Evolutionary conservation across 225 moss, liverwort and hornwort species (phyloP).

Genomic region (Marchantia polymorpha): DNA sequence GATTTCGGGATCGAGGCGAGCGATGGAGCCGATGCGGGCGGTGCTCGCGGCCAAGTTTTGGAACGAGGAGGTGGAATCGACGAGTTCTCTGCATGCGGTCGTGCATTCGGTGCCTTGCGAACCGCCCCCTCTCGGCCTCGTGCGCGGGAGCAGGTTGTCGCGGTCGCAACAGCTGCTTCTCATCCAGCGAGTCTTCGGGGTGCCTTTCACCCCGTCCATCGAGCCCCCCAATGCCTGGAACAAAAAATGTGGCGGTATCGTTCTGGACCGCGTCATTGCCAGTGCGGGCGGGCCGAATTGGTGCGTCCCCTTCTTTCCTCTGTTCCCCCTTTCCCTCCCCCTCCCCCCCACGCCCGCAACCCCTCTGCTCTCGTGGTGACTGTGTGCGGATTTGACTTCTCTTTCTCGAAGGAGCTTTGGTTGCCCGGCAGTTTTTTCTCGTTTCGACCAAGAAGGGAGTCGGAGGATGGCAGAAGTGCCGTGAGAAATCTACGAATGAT

Average conservation of each 20-base stretch:
- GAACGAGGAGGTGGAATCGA: conserved; percentile 90
- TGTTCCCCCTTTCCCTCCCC: neutral
- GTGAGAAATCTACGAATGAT: neutral
- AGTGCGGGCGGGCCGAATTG: conserved; percentile 77
- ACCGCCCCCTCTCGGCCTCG: conserved; percentile 72
- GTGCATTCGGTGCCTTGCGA: conserved; percentile 60
- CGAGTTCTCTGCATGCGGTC: conserved; percentile 75
- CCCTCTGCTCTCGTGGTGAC: too few species aligned
- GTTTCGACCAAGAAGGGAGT: neutral
- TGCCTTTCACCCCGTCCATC: conserved; percentile 80
- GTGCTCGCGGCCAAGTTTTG: conserved; percentile 82
- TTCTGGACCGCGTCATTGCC: conserved; percentile 84
- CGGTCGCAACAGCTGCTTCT: conserved; percentile 87
- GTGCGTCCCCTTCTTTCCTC: conserved; percentile 33
- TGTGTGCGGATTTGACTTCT: neutral
- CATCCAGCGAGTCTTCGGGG: conserved; percentile 62
- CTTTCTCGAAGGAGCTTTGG: neutral
- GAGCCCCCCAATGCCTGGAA: conserved; percentile 53
- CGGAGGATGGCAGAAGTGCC: neutral
- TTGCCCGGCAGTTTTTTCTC: neutral
- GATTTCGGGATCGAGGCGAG: neutral
- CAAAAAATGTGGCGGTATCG: conserved; percentile 67
- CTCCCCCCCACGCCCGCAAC: too few species aligned
- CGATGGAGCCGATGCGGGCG: conserved; percentile 63
- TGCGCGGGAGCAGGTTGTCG: conserved; percentile 72